These are phyloP conservation scores for Pisolithus microcarpus DNA, from an alignment of 768 basidiomycete genomes.

Conservation along the genomic window DNA sequence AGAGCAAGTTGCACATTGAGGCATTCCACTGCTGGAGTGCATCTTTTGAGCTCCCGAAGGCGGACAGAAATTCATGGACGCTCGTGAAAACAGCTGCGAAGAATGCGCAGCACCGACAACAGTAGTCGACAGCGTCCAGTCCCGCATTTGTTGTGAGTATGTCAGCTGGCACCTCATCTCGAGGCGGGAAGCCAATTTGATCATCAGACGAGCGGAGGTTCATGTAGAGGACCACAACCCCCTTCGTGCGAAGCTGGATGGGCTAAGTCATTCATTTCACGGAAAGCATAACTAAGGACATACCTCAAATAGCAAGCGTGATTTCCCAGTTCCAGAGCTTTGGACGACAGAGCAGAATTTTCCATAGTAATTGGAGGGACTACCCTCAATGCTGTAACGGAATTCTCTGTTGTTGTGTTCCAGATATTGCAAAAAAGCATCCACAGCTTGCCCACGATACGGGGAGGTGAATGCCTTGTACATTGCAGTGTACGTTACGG, in stretches of 20 bases:
- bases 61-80: not conserved
- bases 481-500: not conserved
- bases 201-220: slow-evolving; percentile 6
- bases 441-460: slow-evolving; percentile 1
- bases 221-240: slow-evolving; percentile 14
- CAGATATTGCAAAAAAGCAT: slow-evolving; percentile 3
- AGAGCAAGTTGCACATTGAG: too few relatives aligned
- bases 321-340: slow-evolving; percentile 17
- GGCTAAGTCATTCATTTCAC: not conserved
- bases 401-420: not conserved
- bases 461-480: not conserved
- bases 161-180: slow-evolving; percentile 9
- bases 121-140: not conserved
- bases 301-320: slow-evolving; percentile 11
- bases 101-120: slow-evolving; percentile 5
- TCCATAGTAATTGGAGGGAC: not conserved
- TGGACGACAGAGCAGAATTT: slow-evolving; percentile 12
- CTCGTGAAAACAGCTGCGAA: slow-evolving; percentile 10
- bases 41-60: too few relatives aligned
- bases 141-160: slow-evolving; percentile 4
- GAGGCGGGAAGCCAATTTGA: slow-evolving; percentile 7
- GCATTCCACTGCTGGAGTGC: not conserved
- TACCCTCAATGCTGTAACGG: not conserved
- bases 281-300: not conserved
- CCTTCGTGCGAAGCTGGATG: slow-evolving; percentile 7